Conservation (phyloP, 176 grass and related monocot species). For the Aegilops sharonensis region DNA sequence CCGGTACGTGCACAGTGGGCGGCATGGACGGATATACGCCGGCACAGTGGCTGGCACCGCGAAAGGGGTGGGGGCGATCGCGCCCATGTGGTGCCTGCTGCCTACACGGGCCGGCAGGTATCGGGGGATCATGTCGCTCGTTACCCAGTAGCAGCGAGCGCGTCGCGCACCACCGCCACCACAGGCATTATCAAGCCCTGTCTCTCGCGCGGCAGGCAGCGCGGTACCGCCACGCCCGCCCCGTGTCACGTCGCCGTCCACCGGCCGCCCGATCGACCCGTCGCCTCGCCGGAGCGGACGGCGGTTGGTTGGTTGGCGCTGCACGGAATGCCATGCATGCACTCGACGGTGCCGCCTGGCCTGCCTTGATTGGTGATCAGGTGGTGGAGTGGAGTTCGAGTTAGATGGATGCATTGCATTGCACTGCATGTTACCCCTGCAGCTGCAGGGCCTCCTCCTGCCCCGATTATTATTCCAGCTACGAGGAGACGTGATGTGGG, state of each 20-base stretch:
- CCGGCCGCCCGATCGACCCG: too few species aligned
- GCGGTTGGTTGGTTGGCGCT: neutral
- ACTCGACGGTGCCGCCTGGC: neutral
- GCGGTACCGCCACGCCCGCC: neutral
- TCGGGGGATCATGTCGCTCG: constrained; percentile 32
- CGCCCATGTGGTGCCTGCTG: neutral
- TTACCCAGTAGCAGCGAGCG: neutral
- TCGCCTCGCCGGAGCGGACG: neutral
- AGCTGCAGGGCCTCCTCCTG: too few species aligned
- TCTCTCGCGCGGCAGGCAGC: constrained; percentile 33
- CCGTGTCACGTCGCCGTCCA: neutral
- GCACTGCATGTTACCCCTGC: neutral
- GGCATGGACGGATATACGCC: neutral
- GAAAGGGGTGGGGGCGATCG: neutral
- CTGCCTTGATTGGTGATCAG: neutral
- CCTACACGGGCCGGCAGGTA: constrained; percentile 8
- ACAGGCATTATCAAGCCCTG: constrained; percentile 6
- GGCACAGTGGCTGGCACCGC: neutral
- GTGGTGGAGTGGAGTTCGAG: neutral
- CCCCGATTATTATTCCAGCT: constrained; percentile 16
- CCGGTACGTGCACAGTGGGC: neutral
- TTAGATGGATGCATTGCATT: neutral
- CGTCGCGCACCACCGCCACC: neutral
- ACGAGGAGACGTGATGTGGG: neutral
- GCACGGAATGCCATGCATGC: neutral